phyloP scores from a whole-genome alignment of 306 rosid species.

The Amphicarpaea edgeworthii region DNA sequence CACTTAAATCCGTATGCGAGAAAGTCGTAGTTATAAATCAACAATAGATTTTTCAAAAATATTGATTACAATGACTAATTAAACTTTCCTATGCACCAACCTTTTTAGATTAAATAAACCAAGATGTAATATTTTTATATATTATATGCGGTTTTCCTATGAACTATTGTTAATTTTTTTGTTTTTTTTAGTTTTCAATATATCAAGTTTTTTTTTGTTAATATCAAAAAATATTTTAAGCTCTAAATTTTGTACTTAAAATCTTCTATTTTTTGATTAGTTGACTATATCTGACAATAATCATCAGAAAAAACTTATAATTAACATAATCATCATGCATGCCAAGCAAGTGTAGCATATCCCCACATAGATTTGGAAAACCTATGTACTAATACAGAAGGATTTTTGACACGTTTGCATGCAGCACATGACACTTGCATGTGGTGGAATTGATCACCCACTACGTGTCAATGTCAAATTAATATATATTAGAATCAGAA shows the following conservation, averaged over 20 bases:
- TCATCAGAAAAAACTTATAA: not conserved
- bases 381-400: not conserved
- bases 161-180: not conserved
- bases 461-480: constrained; percentile 48
- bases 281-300: not conserved
- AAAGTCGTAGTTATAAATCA: not conserved
- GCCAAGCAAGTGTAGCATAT: not conserved
- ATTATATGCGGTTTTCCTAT: not conserved
- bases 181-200: no score
- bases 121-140: not conserved
- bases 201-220: not conserved
- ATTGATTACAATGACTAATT: constrained; percentile 1
- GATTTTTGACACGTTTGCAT: constrained; percentile 49
- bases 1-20: no score
- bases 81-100: not conserved
- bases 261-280: not conserved
- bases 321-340: constrained; percentile 4
- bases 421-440: constrained; percentile 44
- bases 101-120: not conserved
- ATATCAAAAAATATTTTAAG: not conserved
- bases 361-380: constrained; percentile 27
- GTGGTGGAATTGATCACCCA: constrained; percentile 8
- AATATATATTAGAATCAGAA: constrained; percentile 19
- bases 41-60: not conserved
- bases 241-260: not conserved